Percentiles rank a stretch among this genome's conserved stretches.
Conservation (phyloP, 202 grass and related monocot species). For the Dendrocalamus latiflorus region DNA sequence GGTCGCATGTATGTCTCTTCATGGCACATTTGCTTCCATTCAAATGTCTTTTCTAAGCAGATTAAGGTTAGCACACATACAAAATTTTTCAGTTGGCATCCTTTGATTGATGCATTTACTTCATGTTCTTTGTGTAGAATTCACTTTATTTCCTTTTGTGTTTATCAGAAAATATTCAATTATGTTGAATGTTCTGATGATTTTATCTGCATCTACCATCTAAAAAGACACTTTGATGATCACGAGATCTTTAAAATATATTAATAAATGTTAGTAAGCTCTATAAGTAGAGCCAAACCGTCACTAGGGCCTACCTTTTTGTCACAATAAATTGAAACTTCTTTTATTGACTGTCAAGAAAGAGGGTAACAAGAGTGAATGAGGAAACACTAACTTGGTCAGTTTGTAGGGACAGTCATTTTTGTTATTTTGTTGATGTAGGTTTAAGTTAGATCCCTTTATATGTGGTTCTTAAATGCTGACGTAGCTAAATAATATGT, state of each 20-base stretch:
- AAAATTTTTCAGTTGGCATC: not conserved
- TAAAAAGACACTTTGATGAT: not conserved
- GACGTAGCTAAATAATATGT: constrained; percentile 20
- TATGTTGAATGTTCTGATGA: constrained; percentile 15
- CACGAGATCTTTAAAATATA: not conserved
- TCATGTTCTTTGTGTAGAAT: not conserved
- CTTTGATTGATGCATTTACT: constrained; percentile 8
- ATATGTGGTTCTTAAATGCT: too few species aligned
- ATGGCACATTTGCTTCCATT: constrained; percentile 99
- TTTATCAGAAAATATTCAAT: too few species aligned
- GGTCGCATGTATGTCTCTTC: constrained; percentile 94
- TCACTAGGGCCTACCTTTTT: not conserved
- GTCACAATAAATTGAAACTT: not conserved
- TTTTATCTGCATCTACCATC: not conserved
- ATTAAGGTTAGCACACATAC: constrained; percentile 69
- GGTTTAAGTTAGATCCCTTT: too few species aligned
- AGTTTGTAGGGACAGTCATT: not conserved
- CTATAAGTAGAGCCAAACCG: too few species aligned
- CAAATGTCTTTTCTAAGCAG: constrained; percentile 92
- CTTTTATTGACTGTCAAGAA: not conserved
- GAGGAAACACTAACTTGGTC: not conserved
- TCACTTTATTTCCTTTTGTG: not conserved
- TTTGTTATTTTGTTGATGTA: not conserved
- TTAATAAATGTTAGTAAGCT: not conserved
- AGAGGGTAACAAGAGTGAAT: not conserved